Base-by-base conservation (phyloP, 352 stramenopile species). In the Phytophthora lateralis region DNA sequence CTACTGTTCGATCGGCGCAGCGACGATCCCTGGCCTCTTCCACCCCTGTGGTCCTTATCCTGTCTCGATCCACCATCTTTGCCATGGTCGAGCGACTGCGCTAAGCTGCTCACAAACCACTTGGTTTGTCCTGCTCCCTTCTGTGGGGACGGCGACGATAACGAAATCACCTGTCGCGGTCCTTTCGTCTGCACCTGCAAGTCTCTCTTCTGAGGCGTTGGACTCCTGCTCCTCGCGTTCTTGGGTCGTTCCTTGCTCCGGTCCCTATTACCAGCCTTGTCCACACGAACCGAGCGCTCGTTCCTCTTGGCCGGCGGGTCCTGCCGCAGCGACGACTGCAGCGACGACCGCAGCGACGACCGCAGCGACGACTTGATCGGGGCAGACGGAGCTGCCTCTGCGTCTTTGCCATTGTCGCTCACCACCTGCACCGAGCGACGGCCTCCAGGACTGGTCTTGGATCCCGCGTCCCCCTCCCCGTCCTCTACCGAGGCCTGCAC, bases 331-430 rank as follows among this genome's bases (percentile, higher is more conserved):
- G 80, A 73, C 30, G 90, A 37, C 9, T n/a, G n/a, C n/a, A n/a
- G n/a, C n/a, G n/a, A n/a, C n/a, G n/a, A n/a, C 20, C 30, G 51
- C 18, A 85, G 34, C 15, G 80, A 73, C 30, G 90, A 37, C 9
- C 45, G 70, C 54, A 93, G 34, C 6, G 84, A 90, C 18, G 84
- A 91, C 48, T 58, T 63, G 39, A 89, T 90, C 4, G 64, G 45
- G 17, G 26, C 43, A 30, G 53, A 43, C 6, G 49, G 29, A 14
- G 52, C 50, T 26, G 39, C 37, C 1, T 63, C 55, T 11, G 20
- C 14, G 32, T 68, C 12, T 27, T 55, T 44, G 2, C 20, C 30
- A 29, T 44, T 49, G 21, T 55, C 59, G 18, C 69, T 63, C 30
- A 78, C 62, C 4, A 68, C 44, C 37, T 71, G 45, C 26, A 78